Base-by-base conservation (phyloP, 2,329 filamentous ascomycete genomes). In the Aspergillus melleus region DNA sequence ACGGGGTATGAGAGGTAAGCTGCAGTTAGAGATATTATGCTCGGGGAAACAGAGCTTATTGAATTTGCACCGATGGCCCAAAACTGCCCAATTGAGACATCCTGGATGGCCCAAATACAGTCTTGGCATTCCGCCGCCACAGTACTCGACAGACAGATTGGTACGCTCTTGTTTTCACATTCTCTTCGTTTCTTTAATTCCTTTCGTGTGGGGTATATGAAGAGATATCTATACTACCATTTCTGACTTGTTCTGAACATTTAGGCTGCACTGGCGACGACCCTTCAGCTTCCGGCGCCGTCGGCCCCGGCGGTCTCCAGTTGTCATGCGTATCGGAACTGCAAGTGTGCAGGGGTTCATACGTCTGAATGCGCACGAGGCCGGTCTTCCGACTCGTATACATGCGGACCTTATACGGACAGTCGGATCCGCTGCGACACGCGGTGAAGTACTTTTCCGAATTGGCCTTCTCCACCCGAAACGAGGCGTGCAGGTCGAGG, bases 321-420 rank as follows among this genome's bases (percentile, higher is more conserved):
- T 30, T 44, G 12, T 16, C 24, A 32, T 55, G 53, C 14, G 53
- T 55, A n/a, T 55, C 42, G 8, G 39, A 20, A n/a, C 24, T 22
- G 42, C 53, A 49, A 22, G 42, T 49, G 46, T 55, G 53, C 53
- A 30, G 14, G 42, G 53, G 53, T 47, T 32, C 44, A 29, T 55
- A 55, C 22, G 26, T 22, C 6, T 55, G 22, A 11, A 55, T 44
- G 14, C n/a, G 20, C 26, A 44, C 53, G 19, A 26, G 22, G 22
- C 22, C 29, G 2, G 53, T 55, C 11, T 55, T 44, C 24, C 42
- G 53, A 16, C 53, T 42, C 22, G 30, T 44, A 46, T 55, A 55
- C 14, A 55, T 26, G 16, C 42, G 53, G 2, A 55, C 42, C 12
- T 14, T 26, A 26, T 55, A 55, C 8, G 53, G 53, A 22, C 53